Evolutionary conservation across 2,329 filamentous ascomycete genomes (phyloP).

Genomic region (Aspergillaceae sp.): DNA sequence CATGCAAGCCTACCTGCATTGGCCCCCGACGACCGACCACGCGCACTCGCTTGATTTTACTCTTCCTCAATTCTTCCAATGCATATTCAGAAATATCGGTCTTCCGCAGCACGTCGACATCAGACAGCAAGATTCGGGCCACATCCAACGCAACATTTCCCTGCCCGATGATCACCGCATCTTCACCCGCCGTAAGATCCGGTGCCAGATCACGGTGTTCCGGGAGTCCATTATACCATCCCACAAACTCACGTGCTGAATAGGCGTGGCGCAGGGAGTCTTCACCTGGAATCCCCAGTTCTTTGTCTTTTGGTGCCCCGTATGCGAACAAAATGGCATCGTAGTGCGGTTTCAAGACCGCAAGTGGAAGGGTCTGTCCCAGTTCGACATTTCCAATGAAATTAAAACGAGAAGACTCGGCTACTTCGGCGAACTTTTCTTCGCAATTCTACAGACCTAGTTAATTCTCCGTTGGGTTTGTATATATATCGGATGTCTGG

Average conservation of each 20-base stretch:
- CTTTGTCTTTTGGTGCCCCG: conserved; percentile 75
- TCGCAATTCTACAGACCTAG: conserved; percentile 65
- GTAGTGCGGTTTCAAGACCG: conserved; percentile 68
- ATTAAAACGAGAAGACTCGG: conserved; percentile 69
- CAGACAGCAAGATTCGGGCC: conserved; percentile 72
- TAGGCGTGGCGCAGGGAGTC: conserved; percentile 58
- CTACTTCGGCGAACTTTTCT: conserved; percentile 86
- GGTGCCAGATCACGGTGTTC: conserved; percentile 67
- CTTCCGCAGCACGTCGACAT: conserved; percentile 61
- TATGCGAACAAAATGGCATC: conserved; percentile 90
- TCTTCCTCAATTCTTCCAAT: conserved; percentile 61
- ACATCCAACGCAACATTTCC: conserved; percentile 96
- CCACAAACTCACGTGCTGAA: conserved; percentile 87
- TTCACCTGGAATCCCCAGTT: conserved; percentile 72
- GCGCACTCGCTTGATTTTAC: conserved; percentile 67
- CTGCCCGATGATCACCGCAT: conserved; percentile 83
- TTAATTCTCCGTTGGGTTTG: neutral
- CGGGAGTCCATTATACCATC: conserved; percentile 96
- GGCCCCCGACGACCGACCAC: conserved; percentile 86
- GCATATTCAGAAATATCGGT: conserved; percentile 89
- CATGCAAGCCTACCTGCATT: conserved; percentile 55
- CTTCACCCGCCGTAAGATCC: conserved; percentile 64
- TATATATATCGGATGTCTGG: neutral
- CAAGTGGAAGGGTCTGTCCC: conserved; percentile 60
- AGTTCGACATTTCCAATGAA: conserved; percentile 87